Conservation (phyloP, 139 green algal species). For the Chlorella sp. region DNA sequence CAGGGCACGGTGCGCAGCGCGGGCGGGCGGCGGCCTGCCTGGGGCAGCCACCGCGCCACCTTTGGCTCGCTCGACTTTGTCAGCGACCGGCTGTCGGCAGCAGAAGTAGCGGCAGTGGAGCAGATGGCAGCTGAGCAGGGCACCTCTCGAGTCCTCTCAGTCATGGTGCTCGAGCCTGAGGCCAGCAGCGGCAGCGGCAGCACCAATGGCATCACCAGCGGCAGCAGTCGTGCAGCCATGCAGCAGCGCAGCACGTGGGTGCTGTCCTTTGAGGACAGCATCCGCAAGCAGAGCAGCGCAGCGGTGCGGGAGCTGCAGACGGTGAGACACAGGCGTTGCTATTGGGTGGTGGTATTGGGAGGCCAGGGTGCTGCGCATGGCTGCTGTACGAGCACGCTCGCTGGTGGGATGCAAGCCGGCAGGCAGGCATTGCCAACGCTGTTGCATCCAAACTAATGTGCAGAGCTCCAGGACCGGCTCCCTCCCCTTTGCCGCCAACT, state of each 20-base stretch:
- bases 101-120: neutral
- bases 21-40: neutral
- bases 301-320: constrained; percentile 66
- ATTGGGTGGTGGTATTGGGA: neutral
- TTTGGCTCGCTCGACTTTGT: constrained; percentile 76
- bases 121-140: neutral
- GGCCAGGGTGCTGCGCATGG: neutral
- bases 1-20: constrained; percentile 17
- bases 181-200: constrained; percentile 6
- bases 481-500: too few relatives aligned
- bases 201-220: neutral
- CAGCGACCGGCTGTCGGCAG: neutral
- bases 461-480: too few relatives aligned
- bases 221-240: constrained; percentile 3
- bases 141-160: constrained; percentile 12
- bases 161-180: constrained; percentile 43
- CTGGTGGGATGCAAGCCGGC: neutral
- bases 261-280: constrained; percentile 77
- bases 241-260: constrained; percentile 45
- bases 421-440: too few relatives aligned
- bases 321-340: constrained; percentile 45
- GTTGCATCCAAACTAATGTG: too few relatives aligned
- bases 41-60: constrained; percentile 23
- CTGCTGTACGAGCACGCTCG: neutral
- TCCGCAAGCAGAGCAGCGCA: constrained; percentile 55